Base-by-base conservation (phyloP, 2,329 filamentous ascomycete genomes). In the Ophiostoma triangulosporum region DNA sequence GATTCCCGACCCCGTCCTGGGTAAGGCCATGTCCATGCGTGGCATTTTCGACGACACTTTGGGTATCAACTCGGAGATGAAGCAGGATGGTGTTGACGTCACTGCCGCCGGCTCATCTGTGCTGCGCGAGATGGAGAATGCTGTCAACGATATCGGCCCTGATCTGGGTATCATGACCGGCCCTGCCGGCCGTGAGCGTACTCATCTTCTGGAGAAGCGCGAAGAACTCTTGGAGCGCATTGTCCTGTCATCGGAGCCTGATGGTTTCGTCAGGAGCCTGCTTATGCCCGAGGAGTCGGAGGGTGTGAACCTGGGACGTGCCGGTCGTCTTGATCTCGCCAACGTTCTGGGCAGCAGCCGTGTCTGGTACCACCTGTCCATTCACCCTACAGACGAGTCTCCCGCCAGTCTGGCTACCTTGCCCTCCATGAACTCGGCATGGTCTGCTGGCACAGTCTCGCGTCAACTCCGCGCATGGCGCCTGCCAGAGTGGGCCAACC, bases 1-100 rank as follows among this genome's bases (percentile, higher is more conserved):
- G 60, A 76, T 97, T 8, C 88, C 93, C 0, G 80, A 83, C 58
- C 82, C 87, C 29, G 75, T 78, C 1, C 73, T 98, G 0, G 89
- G 86, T 55, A 96, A 93, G 68, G 93, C 91, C 0, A 69, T 94
- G n/a, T 81, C 87, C 12, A 81, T 98, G 71, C 86, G 88, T 36
- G 88, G 87, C 14, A 80, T 97, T 33, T 98, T 98, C 62, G 91
- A 98, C 60, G 93, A 97, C 62, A 80, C 75, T n/a, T 73, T 84
- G 20, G 93, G 93, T 51, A 96, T 98, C 70, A 97, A 97, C 61
- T 78, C 85, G 0, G 93, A 98, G 71, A 97, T 98, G 90, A 95
- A 91, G 63, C 84, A 91, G 57, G 93, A 98, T 60, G 93, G 93
- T 9, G 78, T 98, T 1, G 78, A 86, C n/a, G 77, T 94, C 2